Evolutionary conservation across 257 asterid species (phyloP), one percentile per base, ranked within the genome.

Genomic region (Cynanchum wilfordii): DNA sequence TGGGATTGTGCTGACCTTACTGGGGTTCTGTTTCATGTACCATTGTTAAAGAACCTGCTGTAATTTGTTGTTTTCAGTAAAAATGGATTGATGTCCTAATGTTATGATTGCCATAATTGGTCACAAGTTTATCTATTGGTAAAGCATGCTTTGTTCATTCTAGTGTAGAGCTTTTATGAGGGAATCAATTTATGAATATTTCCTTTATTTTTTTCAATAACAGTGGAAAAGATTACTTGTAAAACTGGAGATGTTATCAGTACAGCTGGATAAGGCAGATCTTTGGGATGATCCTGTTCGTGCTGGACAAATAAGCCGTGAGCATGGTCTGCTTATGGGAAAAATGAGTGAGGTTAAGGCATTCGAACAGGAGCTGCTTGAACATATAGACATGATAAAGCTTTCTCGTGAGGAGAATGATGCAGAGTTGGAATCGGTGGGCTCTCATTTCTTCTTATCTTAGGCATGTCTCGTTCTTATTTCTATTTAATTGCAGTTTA

Each of bases 341-440:
- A 95, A 88, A 82, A 80, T 92, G 80, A 88, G 89, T 75, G 96
- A 78, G 79, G 96, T 92, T 73, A 86, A 79, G 83, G 81, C 81
- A 60, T 84, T 89, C 74, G 96, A 95, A 81, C 90, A 87, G 82
- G 86, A 92, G 59, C 84, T 95, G 29, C 86, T 90, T 74, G 98
- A 90, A 78, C 96, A 95, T 82, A 83, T 95, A 73, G 98, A 92
- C 78, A 95, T 95, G 97, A 85, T 95, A 73, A 95, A 90, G 84
- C 91, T 95, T 75, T 91, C 99, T 62, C 91, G 91, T 51, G 99
- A 92, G 84, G 97, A 92, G 81, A 87, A 89, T 40, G 99, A 95
- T 59, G 55, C 82, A 56, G 96, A 89, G 77, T 63, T 86, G 89
- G 96, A 92, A 89, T 81, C 74, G 91, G 97, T 94, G 85, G 78